Base-by-base conservation (phyloP, 23 red algal genomes). In the Gracilaria gracilis region DNA sequence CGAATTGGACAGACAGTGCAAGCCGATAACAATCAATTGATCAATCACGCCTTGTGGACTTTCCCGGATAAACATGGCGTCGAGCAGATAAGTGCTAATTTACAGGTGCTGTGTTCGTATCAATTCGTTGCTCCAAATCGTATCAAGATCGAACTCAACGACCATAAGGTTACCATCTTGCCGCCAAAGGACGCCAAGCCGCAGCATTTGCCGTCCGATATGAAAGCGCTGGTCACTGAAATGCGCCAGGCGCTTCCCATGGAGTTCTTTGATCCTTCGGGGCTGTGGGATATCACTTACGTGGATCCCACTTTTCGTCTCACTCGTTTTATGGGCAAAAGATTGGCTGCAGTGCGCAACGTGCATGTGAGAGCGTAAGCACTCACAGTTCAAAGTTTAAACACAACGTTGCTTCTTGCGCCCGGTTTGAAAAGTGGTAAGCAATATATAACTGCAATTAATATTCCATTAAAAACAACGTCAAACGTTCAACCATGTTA, bases 231-330 rank as follows among this genome's bases (percentile, higher is more conserved):
- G 3, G 73, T 85, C 9, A 51, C 42, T 11, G 66, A 81, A 17
- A 34, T 92, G 37, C 88, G 38, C 34, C 62, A 47, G 2, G 88
- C 75, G 24, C 70, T 92, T 21, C 88, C 88, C 2, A 54, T 75
- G 16, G 88, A 92, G 48, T 82, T 82, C 57, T 92, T 92, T 29
- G 88, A 92, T 46, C 88, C 88, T 3, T 57, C 62, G 37, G 80
- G 80, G 25, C 32, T 84, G 9, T 4, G 73, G 24, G 88, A 92
- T 23, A 38, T 92, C 57, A 82, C 50, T 7, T 92, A 92, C 35
- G 28, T 92, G 27, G 88, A 92, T 20, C 88, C 88, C 7, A 39
- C 37, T 24, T 92, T 92, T 70, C 88, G 88, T 3, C 44, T 92
- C 16, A 35, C n/a, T 14, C 61, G 75, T 13, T 67, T 84, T 40